Evolutionary conservation across 768 basidiomycete species (phyloP).

Genomic region (Xerocomellus amylosporus): DNA sequence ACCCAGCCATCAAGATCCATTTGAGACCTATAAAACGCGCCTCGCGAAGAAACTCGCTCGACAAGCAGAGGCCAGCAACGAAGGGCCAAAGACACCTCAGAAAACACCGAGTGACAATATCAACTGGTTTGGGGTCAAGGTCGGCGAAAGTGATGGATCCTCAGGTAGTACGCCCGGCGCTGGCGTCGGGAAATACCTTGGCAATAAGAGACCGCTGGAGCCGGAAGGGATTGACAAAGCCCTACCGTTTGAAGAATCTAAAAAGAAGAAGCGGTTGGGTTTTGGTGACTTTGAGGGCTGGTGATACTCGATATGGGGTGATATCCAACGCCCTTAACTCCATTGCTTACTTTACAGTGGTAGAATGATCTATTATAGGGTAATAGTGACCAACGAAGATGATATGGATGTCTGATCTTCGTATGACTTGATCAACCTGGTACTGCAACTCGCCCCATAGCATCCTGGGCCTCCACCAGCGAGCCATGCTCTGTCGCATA

Average conservation of each 20-base stretch:
- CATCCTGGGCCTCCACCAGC: neutral
- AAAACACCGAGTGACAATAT: conserved; percentile 65
- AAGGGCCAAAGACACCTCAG: conserved; percentile 34
- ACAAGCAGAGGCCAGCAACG: conserved; percentile 30
- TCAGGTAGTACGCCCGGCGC: conserved; percentile 29
- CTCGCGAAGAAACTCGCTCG: conserved; percentile 72
- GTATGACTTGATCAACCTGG: conserved; percentile 18
- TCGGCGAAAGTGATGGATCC: conserved; percentile 48
- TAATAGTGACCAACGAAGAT: neutral
- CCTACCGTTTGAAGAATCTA: conserved; percentile 44
- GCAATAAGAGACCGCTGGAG: conserved; percentile 46
- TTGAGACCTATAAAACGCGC: conserved; percentile 86
- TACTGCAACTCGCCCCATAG: conserved; percentile 17
- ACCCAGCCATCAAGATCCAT: conserved; percentile 86
- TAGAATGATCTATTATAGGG: conserved; percentile 7
- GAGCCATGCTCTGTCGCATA: conserved; percentile 1
- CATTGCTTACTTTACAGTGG: conserved; percentile 11
- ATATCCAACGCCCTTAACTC: neutral
- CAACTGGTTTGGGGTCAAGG: conserved; percentile 89
- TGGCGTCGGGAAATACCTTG: conserved; percentile 81
- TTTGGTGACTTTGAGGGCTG: conserved; percentile 91
- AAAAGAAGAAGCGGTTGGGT: conserved; percentile 81
- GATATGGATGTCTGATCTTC: neutral
- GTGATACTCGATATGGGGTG: conserved; percentile 36
- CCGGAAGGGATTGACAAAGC: conserved; percentile 18